Percentiles rank a stretch among this genome's conserved stretches.
Conservation (phyloP, 2,329 filamentous ascomycete genomes). For the Diplocarpon rosae region DNA sequence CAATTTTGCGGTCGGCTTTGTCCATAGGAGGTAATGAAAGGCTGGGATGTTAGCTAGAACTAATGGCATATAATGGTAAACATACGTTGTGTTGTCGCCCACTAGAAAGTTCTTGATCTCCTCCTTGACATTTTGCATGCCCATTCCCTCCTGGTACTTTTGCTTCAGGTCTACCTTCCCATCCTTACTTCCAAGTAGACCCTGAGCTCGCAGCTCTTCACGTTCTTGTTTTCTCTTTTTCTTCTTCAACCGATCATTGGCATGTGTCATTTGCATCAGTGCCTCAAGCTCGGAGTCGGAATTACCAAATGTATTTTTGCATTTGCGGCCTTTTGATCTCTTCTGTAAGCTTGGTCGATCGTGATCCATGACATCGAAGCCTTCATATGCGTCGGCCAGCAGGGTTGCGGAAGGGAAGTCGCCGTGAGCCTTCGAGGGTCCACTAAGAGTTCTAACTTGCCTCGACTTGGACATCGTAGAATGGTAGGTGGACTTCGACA, state of each 20-base stretch:
- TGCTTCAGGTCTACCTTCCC: conserved; percentile 45
- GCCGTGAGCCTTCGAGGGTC: conserved; percentile 23
- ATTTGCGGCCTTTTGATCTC: conserved; percentile 51
- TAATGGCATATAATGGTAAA: neutral
- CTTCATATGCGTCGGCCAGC: conserved; percentile 45
- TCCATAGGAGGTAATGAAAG: conserved; percentile 76
- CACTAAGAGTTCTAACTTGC: conserved; percentile 13
- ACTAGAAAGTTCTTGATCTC: conserved; percentile 65
- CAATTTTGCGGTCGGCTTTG: conserved; percentile 59
- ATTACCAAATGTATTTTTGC: conserved; percentile 39
- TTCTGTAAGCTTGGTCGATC: conserved; percentile 55
- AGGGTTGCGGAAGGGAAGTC: conserved; percentile 42
- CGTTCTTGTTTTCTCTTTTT: conserved; percentile 57
- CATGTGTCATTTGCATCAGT: conserved; percentile 47
- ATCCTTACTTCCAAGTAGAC: conserved; percentile 49
- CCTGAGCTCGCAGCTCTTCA: conserved; percentile 55
- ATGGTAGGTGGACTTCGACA: conserved; percentile 2
- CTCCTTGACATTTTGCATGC: conserved; percentile 54
- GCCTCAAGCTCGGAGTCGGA: conserved; percentile 58
- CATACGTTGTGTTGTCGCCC: conserved; percentile 50
- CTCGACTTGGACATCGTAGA: conserved; percentile 7
- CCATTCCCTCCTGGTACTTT: conserved; percentile 66
- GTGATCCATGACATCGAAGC: conserved; percentile 80
- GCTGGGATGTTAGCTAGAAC: conserved; percentile 31
- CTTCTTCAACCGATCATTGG: conserved; percentile 61